These are phyloP conservation scores for Syzygium malaccense DNA, from an alignment of 441 rosid species.

Conservation along the genomic window DNA sequence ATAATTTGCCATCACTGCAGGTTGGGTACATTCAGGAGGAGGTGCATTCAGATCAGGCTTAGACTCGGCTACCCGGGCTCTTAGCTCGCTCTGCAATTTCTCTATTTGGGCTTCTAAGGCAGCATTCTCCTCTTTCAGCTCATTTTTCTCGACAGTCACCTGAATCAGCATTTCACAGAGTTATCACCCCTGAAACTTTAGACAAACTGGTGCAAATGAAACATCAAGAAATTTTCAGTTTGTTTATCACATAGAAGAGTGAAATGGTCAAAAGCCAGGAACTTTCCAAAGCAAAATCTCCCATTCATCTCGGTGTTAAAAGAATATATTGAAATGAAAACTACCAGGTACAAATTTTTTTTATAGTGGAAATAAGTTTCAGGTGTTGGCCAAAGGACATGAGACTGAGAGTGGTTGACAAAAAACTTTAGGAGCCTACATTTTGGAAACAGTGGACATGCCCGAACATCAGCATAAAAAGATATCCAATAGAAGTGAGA, in stretches of 20 bases:
- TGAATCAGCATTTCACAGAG: conserved; percentile 12
- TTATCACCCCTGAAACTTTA: background rate
- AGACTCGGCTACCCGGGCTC: conserved; percentile 29
- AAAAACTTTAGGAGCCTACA: background rate
- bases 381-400: background rate
- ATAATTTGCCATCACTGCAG: conserved; percentile 23
- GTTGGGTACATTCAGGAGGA: conserved; percentile 33
- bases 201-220: background rate
- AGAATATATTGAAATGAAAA: background rate
- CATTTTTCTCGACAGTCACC: conserved; percentile 75
- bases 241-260: background rate
- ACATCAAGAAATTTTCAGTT: background rate
- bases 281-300: background rate
- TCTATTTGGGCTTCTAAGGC: conserved; percentile 53
- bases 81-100: conserved; percentile 43
- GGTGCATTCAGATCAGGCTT: conserved; percentile 53
- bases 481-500: background rate
- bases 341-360: background rate
- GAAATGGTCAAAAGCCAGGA: background rate
- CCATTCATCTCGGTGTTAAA: background rate
- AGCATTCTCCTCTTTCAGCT: conserved; percentile 72
- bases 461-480: background rate
- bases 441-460: background rate
- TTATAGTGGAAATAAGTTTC: background rate
- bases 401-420: background rate